Evolutionary conservation across 768 basidiomycete genomes (phyloP).

Genomic region (Boletus rex-veris): DNA sequence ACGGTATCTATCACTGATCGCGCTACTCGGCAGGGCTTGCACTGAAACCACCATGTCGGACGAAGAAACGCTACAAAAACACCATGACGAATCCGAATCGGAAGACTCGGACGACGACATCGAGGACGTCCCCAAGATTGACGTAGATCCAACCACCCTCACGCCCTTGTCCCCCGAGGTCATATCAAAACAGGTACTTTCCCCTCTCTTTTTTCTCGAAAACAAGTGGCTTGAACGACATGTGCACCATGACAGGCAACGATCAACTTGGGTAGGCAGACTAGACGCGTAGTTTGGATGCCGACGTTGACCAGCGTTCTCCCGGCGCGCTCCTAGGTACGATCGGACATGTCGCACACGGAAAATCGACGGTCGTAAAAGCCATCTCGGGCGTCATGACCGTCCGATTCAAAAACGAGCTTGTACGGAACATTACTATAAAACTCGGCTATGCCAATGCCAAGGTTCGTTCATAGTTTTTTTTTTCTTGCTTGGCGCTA

Average conservation of each 20-base stretch:
- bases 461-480: conserved; percentile 60
- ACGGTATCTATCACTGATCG: conserved; percentile 13
- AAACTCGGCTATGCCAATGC: conserved; percentile 99
- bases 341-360: conserved; percentile 98
- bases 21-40: background rate
- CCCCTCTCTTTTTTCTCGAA: background rate
- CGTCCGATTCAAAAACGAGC: conserved; percentile 98
- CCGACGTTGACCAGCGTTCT: conserved; percentile 3
- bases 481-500: background rate
- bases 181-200: conserved; percentile 82
- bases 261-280: conserved; percentile 74
- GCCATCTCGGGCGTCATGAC: conserved; percentile 99
- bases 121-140: conserved; percentile 58
- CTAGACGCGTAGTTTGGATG: background rate
- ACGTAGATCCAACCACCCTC: conserved; percentile 77
- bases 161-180: conserved; percentile 88
- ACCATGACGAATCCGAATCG: conserved; percentile 64
- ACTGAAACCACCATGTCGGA: conserved; percentile 48
- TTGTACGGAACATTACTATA: conserved; percentile 98
- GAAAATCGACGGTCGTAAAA: conserved; percentile 95
- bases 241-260: conserved; percentile 63
- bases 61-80: conserved; percentile 65
- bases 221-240: background rate
- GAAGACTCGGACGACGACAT: conserved; percentile 59
- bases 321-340: conserved; percentile 56